Conservation (phyloP, 805 yeast species). For the Lipomyces oligophaga region DNA sequence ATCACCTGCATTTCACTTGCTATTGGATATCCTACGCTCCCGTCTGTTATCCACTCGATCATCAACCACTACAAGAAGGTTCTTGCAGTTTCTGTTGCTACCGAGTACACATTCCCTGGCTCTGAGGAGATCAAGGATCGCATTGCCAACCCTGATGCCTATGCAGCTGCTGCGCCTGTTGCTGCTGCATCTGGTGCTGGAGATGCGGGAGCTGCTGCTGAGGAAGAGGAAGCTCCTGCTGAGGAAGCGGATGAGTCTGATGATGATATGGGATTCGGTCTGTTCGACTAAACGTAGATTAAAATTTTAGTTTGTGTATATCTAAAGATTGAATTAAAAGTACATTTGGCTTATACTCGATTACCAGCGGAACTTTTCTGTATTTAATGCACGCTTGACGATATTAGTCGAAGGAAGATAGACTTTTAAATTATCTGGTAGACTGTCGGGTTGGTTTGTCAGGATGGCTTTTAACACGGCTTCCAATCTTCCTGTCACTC, state of each 20-base stretch:
- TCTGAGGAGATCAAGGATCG: conserved; percentile 99
- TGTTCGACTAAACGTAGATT: conserved; percentile 69
- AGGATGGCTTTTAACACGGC: conserved; percentile 63
- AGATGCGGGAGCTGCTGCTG: conserved; percentile 60
- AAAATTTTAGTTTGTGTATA: conserved; percentile 2
- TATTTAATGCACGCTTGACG: conserved; percentile 13
- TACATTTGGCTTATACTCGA: too few species aligned
- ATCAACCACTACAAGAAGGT: conserved; percentile 99
- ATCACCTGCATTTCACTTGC: conserved; percentile 97
- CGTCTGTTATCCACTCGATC: conserved; percentile 98
- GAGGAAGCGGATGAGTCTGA: conserved; percentile 54
- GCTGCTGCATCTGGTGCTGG: conserved; percentile 78
- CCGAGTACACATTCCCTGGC: conserved; percentile 99
- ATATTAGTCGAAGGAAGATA: conserved; percentile 18
- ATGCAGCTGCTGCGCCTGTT: conserved; percentile 98
- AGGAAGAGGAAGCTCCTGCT: conserved; percentile 69
- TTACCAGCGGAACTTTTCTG: conserved; percentile 24
- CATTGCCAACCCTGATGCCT: conserved; percentile 99
- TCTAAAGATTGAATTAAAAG: too few species aligned
- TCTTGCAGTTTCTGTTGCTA: conserved; percentile 94
- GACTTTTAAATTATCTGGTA: conserved; percentile 27
- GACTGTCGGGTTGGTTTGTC: conserved; percentile 46
- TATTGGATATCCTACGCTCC: conserved; percentile 98
- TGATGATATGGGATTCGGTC: conserved; percentile 97
- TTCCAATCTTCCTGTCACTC: conserved; percentile 48